phyloP scores from a whole-genome alignment of 2,329 filamentous ascomycete species.

The Tolypocladium endophyticum region DNA sequence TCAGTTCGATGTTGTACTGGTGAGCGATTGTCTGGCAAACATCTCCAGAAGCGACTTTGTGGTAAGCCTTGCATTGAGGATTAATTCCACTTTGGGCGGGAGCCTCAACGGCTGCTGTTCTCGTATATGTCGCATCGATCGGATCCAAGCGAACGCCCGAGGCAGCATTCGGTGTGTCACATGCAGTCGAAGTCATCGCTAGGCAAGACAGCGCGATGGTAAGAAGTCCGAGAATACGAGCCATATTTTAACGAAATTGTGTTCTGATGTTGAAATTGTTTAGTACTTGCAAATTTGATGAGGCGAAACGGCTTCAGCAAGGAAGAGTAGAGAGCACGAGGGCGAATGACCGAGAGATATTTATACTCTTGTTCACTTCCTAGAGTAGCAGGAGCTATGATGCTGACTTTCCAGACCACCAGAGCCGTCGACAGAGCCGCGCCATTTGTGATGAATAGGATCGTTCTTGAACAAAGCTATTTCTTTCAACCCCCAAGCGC shows the following conservation, averaged over 20 bases:
- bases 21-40: not conserved
- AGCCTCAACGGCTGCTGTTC: not conserved
- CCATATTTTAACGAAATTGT: not conserved
- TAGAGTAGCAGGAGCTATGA: not conserved
- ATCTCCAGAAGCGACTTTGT: not conserved
- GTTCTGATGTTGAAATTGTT: not conserved
- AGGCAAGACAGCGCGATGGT: not conserved
- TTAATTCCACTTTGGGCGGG: not conserved
- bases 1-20: not conserved
- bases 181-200: not conserved
- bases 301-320: not conserved
- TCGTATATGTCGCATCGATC: not conserved
- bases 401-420: not conserved
- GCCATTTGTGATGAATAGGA: not conserved
- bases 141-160: not conserved
- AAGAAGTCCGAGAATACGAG: not conserved
- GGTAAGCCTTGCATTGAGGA: not conserved
- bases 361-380: not conserved
- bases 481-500: not conserved
- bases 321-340: not conserved
- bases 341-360: not conserved
- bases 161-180: not conserved
- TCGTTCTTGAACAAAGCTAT: too few relatives aligned
- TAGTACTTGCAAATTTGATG: not conserved
- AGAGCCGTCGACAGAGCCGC: not conserved